Evolutionary conservation across 495 filamentous ascomycete genomes (phyloP).

Genomic region (Mycothermus thermophilus): DNA sequence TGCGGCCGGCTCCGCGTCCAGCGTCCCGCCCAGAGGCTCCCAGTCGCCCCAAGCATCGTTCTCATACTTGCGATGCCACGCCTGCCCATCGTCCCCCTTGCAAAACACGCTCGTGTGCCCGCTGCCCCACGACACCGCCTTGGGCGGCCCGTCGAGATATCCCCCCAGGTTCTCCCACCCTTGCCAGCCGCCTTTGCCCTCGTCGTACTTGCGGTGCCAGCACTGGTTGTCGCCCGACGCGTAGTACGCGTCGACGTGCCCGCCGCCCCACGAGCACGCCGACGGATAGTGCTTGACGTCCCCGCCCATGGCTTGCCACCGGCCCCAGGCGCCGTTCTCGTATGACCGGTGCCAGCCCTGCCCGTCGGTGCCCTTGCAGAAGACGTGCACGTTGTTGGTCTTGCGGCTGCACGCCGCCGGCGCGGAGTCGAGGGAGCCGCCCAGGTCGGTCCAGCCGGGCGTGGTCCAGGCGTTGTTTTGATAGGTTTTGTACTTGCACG

Average conservation of each 20-base stretch:
- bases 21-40: slow-evolving; percentile 9
- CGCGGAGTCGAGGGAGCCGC: slow-evolving; percentile 8
- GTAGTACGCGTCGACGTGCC: slow-evolving; percentile 9
- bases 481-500: slow-evolving; percentile 9
- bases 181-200: slow-evolving; percentile 3
- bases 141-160: slow-evolving; percentile 12
- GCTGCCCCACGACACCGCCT: slow-evolving; percentile 9
- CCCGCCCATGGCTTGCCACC: slow-evolving; percentile 13
- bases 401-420: slow-evolving; percentile 10
- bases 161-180: slow-evolving; percentile 12
- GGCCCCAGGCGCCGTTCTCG: slow-evolving; percentile 3
- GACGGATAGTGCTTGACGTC: slow-evolving; percentile 9
- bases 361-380: slow-evolving; percentile 13
- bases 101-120: slow-evolving; percentile 12
- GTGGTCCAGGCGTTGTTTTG: slow-evolving; percentile 1
- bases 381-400: slow-evolving; percentile 9
- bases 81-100: slow-evolving; percentile 15
- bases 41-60: slow-evolving; percentile 9
- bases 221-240: slow-evolving; percentile 7
- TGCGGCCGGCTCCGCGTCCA: slow-evolving; percentile 12
- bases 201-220: slow-evolving; percentile 9
- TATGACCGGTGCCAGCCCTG: slow-evolving; percentile 12
- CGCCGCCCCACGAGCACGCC: slow-evolving; percentile 7
- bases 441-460: slow-evolving; percentile 10
- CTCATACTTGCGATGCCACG: slow-evolving; percentile 8